phyloP scores from a whole-genome alignment of 2,329 filamentous ascomycete species.

The Madurella mycetomatis region DNA sequence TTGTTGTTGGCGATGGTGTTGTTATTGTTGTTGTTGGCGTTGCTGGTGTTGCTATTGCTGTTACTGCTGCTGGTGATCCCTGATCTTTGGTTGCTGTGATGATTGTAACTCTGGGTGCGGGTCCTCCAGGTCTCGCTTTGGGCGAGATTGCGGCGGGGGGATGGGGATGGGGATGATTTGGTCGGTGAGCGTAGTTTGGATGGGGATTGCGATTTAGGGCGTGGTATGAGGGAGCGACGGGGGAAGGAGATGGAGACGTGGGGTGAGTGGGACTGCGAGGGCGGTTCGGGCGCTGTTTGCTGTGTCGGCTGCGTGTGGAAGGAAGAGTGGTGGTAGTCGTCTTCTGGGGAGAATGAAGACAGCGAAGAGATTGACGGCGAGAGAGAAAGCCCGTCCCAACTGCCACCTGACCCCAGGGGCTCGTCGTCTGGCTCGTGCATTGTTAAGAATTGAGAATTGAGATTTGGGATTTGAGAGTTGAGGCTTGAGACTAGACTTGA shows the following conservation, averaged over 20 bases:
- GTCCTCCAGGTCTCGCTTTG: neutral
- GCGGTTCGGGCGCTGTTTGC: neutral
- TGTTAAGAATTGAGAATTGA: neutral
- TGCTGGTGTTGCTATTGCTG: neutral
- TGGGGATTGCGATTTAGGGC: neutral
- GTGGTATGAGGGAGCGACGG: neutral
- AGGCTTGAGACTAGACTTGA: neutral
- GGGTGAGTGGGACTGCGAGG: neutral
- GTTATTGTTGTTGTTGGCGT: neutral
- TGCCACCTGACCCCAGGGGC: conserved; percentile 5
- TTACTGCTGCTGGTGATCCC: neutral
- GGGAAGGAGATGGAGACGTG: neutral
- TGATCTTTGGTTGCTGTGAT: neutral
- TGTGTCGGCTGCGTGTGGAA: neutral
- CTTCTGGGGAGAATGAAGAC: conserved; percentile 15
- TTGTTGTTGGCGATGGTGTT: neutral
- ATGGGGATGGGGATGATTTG: neutral
- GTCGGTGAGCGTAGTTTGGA: neutral
- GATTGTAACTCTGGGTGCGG: neutral
- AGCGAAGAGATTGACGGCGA: conserved; percentile 16
- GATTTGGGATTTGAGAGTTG: too few relatives aligned
- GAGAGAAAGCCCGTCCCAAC: conserved; percentile 8
- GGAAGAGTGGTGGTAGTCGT: conserved; percentile 1
- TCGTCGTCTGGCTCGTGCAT: conserved; percentile 14
- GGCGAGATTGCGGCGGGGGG: neutral